These are phyloP conservation scores for Starmerella bombi DNA, from an alignment of 805 yeast genomes.

Conservation along the genomic window DNA sequence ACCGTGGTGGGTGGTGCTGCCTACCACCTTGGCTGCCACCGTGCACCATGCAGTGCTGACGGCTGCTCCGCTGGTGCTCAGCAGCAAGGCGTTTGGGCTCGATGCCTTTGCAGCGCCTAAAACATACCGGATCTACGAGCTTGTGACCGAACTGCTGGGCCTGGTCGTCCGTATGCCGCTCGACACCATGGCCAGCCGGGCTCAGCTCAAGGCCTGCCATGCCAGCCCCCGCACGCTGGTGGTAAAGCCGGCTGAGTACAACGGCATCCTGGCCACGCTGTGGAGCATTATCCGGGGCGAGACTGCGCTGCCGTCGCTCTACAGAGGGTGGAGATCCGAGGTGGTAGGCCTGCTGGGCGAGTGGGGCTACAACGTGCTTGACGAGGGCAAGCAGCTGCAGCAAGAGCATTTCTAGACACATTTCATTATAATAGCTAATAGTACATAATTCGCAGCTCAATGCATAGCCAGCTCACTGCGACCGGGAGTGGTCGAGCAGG, in stretches of 20 bases:
- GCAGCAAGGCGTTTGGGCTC: constrained; percentile 42
- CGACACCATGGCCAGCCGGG: constrained; percentile 73
- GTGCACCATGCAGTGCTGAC: constrained; percentile 47
- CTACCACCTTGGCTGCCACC: constrained; percentile 55
- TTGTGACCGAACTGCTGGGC: constrained; percentile 52
- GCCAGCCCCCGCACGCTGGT: constrained; percentile 31
- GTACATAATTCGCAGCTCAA: neutral
- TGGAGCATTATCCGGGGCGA: constrained; percentile 37
- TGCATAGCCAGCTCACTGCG: neutral
- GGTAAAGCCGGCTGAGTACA: constrained; percentile 44
- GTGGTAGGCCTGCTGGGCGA: constrained; percentile 64
- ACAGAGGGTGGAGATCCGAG: constrained; percentile 90
- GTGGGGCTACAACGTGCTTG: constrained; percentile 42
- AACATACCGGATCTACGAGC: constrained; percentile 43
- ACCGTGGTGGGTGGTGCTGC: constrained; percentile 49
- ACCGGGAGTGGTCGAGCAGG: constrained; percentile 4
- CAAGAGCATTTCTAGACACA: constrained; percentile 15
- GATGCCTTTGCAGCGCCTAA: constrained; percentile 54
- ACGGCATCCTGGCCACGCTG: constrained; percentile 42
- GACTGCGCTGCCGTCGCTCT: constrained; percentile 37
- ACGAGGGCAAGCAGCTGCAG: constrained; percentile 12
- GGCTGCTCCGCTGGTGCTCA: constrained; percentile 52
- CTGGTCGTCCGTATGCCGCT: constrained; percentile 69
- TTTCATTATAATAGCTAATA: no score
- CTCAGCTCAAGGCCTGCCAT: constrained; percentile 54